phyloP scores from a whole-genome alignment of 768 basidiomycete genomes.

The Collybia sordida region DNA sequence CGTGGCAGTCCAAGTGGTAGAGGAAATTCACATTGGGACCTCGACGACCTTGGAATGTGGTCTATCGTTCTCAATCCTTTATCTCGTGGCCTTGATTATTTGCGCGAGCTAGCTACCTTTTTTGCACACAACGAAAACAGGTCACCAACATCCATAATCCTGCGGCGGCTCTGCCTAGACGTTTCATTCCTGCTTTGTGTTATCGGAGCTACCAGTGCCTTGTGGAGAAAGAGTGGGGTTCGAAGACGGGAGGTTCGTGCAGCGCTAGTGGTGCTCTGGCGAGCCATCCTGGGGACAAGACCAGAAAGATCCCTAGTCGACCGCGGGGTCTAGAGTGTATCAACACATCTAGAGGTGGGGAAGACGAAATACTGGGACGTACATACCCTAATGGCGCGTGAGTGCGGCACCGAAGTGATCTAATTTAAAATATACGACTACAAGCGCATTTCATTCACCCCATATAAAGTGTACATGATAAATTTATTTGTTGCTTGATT shows the following conservation, averaged over 20 bases:
- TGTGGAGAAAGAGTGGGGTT: conserved; percentile 71
- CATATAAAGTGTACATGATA: conserved; percentile 1
- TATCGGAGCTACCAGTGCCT: conserved; percentile 51
- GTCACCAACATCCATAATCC: conserved; percentile 64
- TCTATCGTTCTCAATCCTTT: conserved; percentile 68
- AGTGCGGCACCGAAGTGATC: too few relatives aligned
- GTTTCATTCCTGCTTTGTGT: conserved; percentile 70
- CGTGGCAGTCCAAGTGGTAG: conserved; percentile 42
- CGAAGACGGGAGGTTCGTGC: conserved; percentile 66
- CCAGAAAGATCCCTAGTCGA: conserved; percentile 46
- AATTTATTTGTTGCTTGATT: not conserved
- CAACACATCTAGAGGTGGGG: conserved; percentile 1
- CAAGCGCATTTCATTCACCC: conserved; percentile 3
- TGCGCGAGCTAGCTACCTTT: conserved; percentile 55
- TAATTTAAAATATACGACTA: conserved; percentile 11
- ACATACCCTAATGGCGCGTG: not conserved
- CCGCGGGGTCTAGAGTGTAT: conserved; percentile 38
- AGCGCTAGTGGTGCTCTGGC: conserved; percentile 69
- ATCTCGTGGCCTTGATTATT: conserved; percentile 43
- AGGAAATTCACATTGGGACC: conserved; percentile 53
- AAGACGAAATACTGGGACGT: not conserved
- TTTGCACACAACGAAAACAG: conserved; percentile 58
- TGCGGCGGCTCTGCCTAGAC: conserved; percentile 77
- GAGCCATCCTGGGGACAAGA: conserved; percentile 62
- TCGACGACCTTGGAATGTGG: conserved; percentile 87